Conservation (phyloP, 176 grass and related monocot species). For the Thalia dealbata region DNA sequence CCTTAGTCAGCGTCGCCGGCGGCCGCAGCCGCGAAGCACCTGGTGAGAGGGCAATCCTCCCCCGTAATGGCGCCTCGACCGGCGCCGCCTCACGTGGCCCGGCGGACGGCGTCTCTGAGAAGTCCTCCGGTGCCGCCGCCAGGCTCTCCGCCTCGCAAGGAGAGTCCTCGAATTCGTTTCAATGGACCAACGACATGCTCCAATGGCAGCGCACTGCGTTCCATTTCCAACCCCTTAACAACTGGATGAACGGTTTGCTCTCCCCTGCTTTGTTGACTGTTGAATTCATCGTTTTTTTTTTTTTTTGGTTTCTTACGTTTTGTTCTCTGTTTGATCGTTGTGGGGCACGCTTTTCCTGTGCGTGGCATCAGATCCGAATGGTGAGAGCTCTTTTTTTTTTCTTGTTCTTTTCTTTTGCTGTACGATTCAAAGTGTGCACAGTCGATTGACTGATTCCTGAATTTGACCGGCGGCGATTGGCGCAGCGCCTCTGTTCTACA, state of each 20-base stretch:
- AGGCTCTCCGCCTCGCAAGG: background rate
- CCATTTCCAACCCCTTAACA: constrained; percentile 13
- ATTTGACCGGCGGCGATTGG: too few relatives aligned
- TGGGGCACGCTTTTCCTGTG: too few relatives aligned
- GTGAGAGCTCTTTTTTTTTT: background rate
- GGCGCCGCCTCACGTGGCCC: background rate
- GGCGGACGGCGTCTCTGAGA: constrained; percentile 12
- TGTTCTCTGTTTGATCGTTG: too few relatives aligned
- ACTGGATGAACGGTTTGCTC: constrained; percentile 15
- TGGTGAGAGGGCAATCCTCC: too few relatives aligned
- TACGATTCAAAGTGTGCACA: background rate
- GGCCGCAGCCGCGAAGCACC: background rate
- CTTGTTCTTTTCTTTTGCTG: background rate
- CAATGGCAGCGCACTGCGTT: constrained; percentile 5
- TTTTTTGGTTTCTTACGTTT: too few relatives aligned
- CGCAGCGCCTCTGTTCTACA: constrained; percentile 4
- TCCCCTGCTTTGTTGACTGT: background rate
- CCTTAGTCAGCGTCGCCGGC: background rate
- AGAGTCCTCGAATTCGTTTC: background rate
- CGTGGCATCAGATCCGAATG: constrained; percentile 8
- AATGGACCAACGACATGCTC: constrained; percentile 15
- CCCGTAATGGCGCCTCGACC: too few relatives aligned
- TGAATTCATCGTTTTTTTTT: too few relatives aligned
- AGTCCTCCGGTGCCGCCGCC: background rate
- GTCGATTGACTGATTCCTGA: background rate